Conservation (phyloP, 768 basidiomycete genomes). For the Antrodiella citrinella region DNA sequence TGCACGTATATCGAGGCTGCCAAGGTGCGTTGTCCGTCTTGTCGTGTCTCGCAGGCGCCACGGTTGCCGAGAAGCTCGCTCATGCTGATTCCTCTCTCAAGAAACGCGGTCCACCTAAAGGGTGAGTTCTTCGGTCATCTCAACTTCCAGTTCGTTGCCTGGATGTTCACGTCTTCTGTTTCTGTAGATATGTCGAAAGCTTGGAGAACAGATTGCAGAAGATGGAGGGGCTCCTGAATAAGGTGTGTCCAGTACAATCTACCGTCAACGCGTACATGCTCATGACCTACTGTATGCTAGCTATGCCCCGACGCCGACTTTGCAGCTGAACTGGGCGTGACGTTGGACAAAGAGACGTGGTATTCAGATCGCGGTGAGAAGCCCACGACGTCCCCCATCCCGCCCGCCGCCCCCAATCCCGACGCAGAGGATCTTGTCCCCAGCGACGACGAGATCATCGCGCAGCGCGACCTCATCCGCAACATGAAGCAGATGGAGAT, state of each 20-base stretch:
- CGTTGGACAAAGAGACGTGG: constrained; percentile 33
- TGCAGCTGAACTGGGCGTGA: constrained; percentile 46
- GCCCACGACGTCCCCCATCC: constrained; percentile 3
- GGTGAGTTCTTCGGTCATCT: constrained; percentile 28
- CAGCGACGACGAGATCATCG: constrained; percentile 21
- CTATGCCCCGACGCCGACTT: constrained; percentile 60
- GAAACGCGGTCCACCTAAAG: constrained; percentile 57
- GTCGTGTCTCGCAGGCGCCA: not conserved
- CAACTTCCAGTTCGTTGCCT: not conserved
- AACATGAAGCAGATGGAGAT: constrained; percentile 22
- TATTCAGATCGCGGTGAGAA: constrained; percentile 7
- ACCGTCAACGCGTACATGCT: not conserved
- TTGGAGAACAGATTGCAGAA: constrained; percentile 35
- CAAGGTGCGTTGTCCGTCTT: constrained; percentile 35
- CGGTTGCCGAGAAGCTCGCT: not conserved
- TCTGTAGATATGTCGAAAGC: constrained; percentile 28
- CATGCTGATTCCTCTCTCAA: too few species aligned
- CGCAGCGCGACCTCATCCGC: constrained; percentile 21
- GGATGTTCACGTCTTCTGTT: not conserved
- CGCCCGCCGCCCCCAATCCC: constrained; percentile 8
- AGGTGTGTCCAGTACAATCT: constrained; percentile 16
- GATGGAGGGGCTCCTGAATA: constrained; percentile 31
- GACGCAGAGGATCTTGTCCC: constrained; percentile 23
- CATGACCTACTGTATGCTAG: constrained; percentile 28
- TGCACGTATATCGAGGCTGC: constrained; percentile 66